A percentile compares a stretch with the other conserved stretches of the same genome.
phyloP scores from a whole-genome alignment of 371 early-diverging fungal genomes.

The Rhizopus stolonifer region DNA sequence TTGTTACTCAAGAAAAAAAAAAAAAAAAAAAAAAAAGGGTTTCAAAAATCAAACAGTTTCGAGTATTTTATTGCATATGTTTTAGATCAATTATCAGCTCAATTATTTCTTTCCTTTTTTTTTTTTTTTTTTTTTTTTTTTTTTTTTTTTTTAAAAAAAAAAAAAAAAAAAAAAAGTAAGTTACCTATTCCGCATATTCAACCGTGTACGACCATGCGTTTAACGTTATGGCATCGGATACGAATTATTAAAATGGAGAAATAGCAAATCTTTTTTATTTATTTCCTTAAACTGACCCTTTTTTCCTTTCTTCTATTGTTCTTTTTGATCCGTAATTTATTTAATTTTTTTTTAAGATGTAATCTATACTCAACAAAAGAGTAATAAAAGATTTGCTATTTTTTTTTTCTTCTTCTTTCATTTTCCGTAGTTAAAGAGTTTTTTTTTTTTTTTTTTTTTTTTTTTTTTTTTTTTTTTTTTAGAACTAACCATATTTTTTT shows the following conservation, averaged over 20 bases:
- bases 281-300: too few species aligned
- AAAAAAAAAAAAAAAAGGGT: too few species aligned
- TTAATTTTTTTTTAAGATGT: slow-evolving; percentile 1
- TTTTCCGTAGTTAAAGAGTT: neutral
- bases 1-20: too few species aligned
- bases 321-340: neutral
- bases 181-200: slow-evolving; percentile 8
- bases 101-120: neutral
- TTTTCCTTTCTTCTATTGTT: too few species aligned
- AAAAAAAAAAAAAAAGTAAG: slow-evolving; percentile 15
- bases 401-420: slow-evolving; percentile 2
- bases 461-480: slow-evolving; percentile 3
- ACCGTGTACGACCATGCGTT: slow-evolving; percentile 23
- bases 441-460: neutral
- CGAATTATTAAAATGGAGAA: slow-evolving; percentile 16
- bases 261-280: neutral
- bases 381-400: too few species aligned
- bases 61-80: too few species aligned
- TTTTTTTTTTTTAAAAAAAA: too few species aligned
- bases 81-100: too few species aligned
- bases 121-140: neutral
- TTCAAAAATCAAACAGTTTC: too few species aligned
- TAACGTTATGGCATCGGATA: slow-evolving; percentile 19
- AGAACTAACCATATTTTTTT: too few species aligned
- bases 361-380: too few species aligned